These are phyloP conservation scores for Lactarius quietus DNA, from an alignment of 768 basidiomycete genomes.

Conservation along the genomic window DNA sequence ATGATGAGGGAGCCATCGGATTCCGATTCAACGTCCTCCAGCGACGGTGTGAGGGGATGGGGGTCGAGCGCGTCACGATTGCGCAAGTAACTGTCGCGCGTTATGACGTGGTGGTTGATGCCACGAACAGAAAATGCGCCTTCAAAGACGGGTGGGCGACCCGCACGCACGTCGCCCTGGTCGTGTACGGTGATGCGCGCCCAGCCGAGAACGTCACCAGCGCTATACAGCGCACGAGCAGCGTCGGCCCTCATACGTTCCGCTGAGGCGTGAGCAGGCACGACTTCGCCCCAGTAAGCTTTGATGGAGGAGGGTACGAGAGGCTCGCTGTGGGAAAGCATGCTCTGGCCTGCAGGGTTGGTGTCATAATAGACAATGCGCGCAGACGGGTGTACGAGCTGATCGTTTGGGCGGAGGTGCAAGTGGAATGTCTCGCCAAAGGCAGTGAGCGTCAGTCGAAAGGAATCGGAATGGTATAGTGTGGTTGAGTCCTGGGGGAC, in stretches of 20 bases:
- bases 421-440: conserved; percentile 65
- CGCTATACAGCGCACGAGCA: conserved; percentile 48
- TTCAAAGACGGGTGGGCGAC: conserved; percentile 59
- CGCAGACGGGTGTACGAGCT: conserved; percentile 76
- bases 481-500: conserved; percentile 39
- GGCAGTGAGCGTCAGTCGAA: conserved; percentile 64
- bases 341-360: conserved; percentile 46
- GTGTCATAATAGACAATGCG: conserved; percentile 63
- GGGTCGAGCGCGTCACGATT: conserved; percentile 57
- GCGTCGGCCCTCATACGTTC: conserved; percentile 60
- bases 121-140: conserved; percentile 73
- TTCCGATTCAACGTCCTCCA: conserved; percentile 35
- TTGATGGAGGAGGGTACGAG: conserved; percentile 60
- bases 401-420: conserved; percentile 72
- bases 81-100: conserved; percentile 65
- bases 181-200: conserved; percentile 74
- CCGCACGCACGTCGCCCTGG: conserved; percentile 46
- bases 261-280: conserved; percentile 50
- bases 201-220: conserved; percentile 58
- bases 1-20: conserved; percentile 59
- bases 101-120: conserved; percentile 64
- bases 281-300: conserved; percentile 74
- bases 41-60: neutral
- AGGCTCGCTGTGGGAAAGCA: conserved; percentile 52
- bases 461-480: conserved; percentile 64